Evolutionary conservation across 495 filamentous ascomycete genomes (phyloP).

Genomic region (Aspergillus olivimuriae): DNA sequence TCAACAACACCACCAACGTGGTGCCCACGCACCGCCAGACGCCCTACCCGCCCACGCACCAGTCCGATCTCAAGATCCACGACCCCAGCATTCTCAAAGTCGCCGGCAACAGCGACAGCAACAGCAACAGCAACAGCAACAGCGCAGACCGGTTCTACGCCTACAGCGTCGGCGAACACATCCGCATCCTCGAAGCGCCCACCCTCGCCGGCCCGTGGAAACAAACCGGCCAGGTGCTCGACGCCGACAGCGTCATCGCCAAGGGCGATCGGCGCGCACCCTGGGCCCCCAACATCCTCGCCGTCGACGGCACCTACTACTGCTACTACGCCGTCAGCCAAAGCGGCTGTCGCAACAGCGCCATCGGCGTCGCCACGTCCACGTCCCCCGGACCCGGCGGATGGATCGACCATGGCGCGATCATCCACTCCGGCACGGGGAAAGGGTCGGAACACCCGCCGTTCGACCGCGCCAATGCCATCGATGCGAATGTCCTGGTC

Average conservation of each 20-base stretch:
- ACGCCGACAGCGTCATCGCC: constrained; percentile 32
- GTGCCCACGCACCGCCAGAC: neutral
- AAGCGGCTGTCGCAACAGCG: constrained; percentile 61
- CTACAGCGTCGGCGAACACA: constrained; percentile 31
- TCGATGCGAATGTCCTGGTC: constrained; percentile 59
- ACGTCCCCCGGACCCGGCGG: constrained; percentile 50
- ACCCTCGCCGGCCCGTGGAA: constrained; percentile 37
- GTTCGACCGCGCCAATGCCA: constrained; percentile 58
- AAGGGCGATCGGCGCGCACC: constrained; percentile 33
- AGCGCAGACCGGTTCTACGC: no score
- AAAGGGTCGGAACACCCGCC: constrained; percentile 42
- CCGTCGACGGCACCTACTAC: constrained; percentile 54
- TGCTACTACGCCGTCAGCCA: constrained; percentile 67
- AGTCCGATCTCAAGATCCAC: constrained; percentile 31
- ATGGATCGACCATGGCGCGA: constrained; percentile 48
- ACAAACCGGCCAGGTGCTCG: constrained; percentile 28
- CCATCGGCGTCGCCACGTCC: constrained; percentile 65
- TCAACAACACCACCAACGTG: neutral
- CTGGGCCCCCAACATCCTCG: constrained; percentile 58
- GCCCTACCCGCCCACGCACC: constrained; percentile 20
- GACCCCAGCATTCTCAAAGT: constrained; percentile 35
- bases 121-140: no score
- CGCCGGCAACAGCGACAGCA: no score
- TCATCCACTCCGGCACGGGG: constrained; percentile 35
- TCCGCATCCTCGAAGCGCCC: constrained; percentile 29